These are phyloP conservation scores for Sporobolomyces roseus DNA, from an alignment of 768 basidiomycete species.

Conservation along the genomic window DNA sequence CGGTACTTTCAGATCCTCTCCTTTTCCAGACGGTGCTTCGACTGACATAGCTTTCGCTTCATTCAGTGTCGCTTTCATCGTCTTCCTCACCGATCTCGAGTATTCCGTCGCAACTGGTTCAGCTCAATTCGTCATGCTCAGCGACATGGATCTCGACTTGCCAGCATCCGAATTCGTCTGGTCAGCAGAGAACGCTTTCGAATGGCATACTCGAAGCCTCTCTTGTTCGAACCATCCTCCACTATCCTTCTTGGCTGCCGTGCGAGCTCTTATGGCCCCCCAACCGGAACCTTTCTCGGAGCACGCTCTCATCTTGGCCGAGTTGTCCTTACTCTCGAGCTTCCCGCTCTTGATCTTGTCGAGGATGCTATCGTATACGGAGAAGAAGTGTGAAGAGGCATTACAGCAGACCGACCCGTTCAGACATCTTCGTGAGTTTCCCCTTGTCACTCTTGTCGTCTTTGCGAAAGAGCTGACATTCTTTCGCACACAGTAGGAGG, in stretches of 20 bases:
- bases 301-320: constrained; percentile 20
- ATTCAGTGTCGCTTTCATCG: constrained; percentile 38
- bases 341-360: constrained; percentile 37
- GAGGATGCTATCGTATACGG: constrained; percentile 30
- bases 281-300: constrained; percentile 14
- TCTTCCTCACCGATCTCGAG: constrained; percentile 41
- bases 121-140: constrained; percentile 19
- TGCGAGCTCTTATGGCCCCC: constrained; percentile 25
- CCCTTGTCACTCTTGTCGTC: neutral
- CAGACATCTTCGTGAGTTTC: constrained; percentile 17
- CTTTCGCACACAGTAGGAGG: constrained; percentile 27
- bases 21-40: no score
- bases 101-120: constrained; percentile 17
- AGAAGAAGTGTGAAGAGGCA: constrained; percentile 39
- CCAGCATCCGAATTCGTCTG: constrained; percentile 28
- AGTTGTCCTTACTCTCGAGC: constrained; percentile 17
- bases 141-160: constrained; percentile 29
- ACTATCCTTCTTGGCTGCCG: constrained; percentile 24
- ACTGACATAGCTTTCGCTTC: no score
- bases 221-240: neutral
- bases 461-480: no score
- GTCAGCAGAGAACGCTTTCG: constrained; percentile 11
- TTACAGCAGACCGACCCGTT: constrained; percentile 32
- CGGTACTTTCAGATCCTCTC: no score
- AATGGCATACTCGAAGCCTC: constrained; percentile 6